Percentiles rank a stretch among this genome's conserved stretches.
Evolutionary conservation across 768 basidiomycete genomes (phyloP).

Genomic region (Tricholoma sp.): DNA sequence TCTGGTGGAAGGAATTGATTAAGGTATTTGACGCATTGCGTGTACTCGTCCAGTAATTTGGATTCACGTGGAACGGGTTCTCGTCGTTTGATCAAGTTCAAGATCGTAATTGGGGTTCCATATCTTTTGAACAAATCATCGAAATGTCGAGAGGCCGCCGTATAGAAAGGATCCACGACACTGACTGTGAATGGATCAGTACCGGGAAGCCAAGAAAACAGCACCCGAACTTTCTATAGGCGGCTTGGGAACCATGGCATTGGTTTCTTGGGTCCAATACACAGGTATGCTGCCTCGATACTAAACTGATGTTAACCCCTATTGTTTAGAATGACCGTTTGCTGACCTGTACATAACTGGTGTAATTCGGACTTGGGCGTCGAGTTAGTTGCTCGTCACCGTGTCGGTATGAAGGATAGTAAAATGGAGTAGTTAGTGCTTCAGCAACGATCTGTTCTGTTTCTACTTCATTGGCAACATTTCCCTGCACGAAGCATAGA

Average conservation of each 20-base stretch:
- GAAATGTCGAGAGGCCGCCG: constrained; percentile 90
- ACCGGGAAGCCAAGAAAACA: not conserved
- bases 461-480: constrained; percentile 98
- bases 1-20: constrained; percentile 90
- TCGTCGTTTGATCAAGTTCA: constrained; percentile 91
- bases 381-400: constrained; percentile 31
- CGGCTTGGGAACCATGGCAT: constrained; percentile 85
- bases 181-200: constrained; percentile 50
- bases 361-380: constrained; percentile 79
- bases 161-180: constrained; percentile 92
- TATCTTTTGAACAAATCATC: constrained; percentile 87
- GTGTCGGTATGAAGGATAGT: constrained; percentile 52
- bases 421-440: constrained; percentile 84
- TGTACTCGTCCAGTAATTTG: constrained; percentile 87
- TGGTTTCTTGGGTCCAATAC: constrained; percentile 94
- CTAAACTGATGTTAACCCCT: constrained; percentile 27
- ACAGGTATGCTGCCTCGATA: constrained; percentile 95
- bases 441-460: constrained; percentile 97
- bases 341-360: constrained; percentile 86
- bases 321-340: not conserved
- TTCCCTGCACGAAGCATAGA: constrained; percentile 56
- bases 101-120: constrained; percentile 82
- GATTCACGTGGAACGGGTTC: constrained; percentile 80
- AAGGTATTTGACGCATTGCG: constrained; percentile 85
- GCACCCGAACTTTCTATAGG: constrained; percentile 84